These are phyloP conservation scores for Macaranga tanarius DNA, from an alignment of 441 rosid species.

Conservation along the genomic window DNA sequence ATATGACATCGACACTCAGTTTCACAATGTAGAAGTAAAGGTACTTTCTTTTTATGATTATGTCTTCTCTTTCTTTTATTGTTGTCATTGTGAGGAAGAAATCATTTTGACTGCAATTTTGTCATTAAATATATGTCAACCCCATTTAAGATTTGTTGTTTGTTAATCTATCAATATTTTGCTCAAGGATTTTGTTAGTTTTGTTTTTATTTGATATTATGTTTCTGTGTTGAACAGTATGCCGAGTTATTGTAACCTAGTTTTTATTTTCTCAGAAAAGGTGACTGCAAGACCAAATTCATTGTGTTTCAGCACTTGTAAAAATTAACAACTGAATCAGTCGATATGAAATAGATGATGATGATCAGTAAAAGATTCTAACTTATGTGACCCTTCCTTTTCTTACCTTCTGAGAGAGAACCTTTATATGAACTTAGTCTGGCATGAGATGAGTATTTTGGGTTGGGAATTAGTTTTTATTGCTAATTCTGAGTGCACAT, in stretches of 20 bases:
- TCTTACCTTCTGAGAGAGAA: neutral
- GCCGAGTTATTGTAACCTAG: neutral
- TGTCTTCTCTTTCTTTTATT: neutral
- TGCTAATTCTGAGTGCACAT: neutral
- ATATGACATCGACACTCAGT: slow-evolving; percentile 82
- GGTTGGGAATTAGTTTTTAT: neutral
- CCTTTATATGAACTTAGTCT: too few relatives aligned
- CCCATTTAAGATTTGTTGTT: neutral
- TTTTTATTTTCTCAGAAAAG: neutral
- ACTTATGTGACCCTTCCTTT: neutral
- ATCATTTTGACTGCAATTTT: neutral
- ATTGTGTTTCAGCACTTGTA: neutral
- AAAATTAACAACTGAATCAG: neutral
- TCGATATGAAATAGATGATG: neutral
- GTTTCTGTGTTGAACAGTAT: neutral
- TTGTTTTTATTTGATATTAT: neutral
- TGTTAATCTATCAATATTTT: neutral
- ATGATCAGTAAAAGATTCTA: neutral
- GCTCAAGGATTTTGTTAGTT: neutral
- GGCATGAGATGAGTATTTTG: neutral
- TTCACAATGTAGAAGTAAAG: slow-evolving; percentile 68
- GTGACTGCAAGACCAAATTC: neutral
- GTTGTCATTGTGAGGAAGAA: neutral
- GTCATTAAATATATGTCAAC: neutral
- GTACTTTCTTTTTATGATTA: slow-evolving; percentile 35